Evolutionary conservation across 768 basidiomycete species (phyloP), one percentile per base, ranked within the genome.

Genomic region (Galerina marginata): DNA sequence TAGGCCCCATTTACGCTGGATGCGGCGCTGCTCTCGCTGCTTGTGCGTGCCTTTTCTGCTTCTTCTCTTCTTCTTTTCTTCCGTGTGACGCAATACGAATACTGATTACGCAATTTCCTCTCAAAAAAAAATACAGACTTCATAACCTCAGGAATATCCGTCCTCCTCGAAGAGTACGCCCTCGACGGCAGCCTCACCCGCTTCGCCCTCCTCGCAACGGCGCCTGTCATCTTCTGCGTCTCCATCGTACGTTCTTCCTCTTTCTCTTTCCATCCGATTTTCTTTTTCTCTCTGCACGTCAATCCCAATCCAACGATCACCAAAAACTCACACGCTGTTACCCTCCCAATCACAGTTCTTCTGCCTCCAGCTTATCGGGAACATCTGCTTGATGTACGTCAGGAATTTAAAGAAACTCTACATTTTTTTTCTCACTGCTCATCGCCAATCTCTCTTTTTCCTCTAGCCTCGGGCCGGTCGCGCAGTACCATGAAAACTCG

Each of bases 401-500:
- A 20, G 20, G 2, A 20, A 20, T 2, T n/a, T n/a, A n/a, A n/a
- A n/a, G 2, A 20, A 20, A 20, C 20, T 20, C 20, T 20, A 2
- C 20, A 20, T 20, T 20, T 20, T 20, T 6, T 25, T 54, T 23
- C 36, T 49, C 43, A n/a, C 25, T 50, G 75, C 77, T 57, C 23
- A 74, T 62, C 10, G 9, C 60, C 59, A 42, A 64, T 60, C 16
- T 45, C 79, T 54, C 60, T 47, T 75, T 20, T 38, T 20, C 10
- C 36, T 47, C 4, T 43, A 80, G 78, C 15, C 61, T 94, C 58
- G 93, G 93, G n/a, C 93, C 93, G 23, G 88, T 95, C 49, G 83
- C 89, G 2, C 93, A 95, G 65, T 92, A 88, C 66, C 87, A 91
- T 66, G 87, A 93, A 64, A 94, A 94, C 69, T 93, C 92, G 0